These are phyloP conservation scores for Cutaneotrichosporon cavernicola DNA, from an alignment of 1,284 basidiomycete species.

Conservation along the genomic window DNA sequence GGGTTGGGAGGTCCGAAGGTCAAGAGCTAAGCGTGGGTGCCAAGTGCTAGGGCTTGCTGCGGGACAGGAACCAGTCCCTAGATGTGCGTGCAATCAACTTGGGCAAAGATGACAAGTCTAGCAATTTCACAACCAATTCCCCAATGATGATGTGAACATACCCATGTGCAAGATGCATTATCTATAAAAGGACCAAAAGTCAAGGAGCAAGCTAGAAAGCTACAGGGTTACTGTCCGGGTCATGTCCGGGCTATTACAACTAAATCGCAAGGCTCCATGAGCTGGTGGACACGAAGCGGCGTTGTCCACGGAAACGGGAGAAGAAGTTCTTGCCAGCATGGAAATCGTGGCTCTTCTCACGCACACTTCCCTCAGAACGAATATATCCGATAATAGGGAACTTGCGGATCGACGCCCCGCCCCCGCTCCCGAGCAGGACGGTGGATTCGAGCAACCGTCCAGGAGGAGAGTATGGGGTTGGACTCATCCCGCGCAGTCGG, in stretches of 20 bases:
- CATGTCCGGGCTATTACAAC: not conserved
- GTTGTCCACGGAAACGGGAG: constrained; percentile 35
- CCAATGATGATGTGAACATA: no score
- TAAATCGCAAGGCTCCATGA: constrained; percentile 5
- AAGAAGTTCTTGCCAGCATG: constrained; percentile 36
- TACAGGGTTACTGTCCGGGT: not conserved
- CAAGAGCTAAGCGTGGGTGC: no score
- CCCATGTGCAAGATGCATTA: not conserved
- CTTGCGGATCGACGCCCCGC: constrained; percentile 35
- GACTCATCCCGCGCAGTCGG: constrained; percentile 33
- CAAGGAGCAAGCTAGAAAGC: not conserved
- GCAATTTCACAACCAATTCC: no score
- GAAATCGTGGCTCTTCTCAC: constrained; percentile 35
- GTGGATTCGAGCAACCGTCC: constrained; percentile 24
- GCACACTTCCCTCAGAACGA: not conserved
- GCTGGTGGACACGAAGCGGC: constrained; percentile 4
- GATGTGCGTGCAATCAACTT: no score
- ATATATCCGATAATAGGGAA: constrained; percentile 36
- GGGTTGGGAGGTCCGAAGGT: no score
- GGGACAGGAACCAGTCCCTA: no score
- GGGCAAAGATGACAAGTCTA: no score
- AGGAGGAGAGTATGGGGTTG: constrained; percentile 30
- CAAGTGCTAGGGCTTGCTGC: no score
- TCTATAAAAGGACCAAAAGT: not conserved
- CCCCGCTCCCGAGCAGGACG: constrained; percentile 39